These are phyloP conservation scores for Penicillium vulpinum DNA, from an alignment of 2,329 filamentous ascomycete species.

Conservation along the genomic window DNA sequence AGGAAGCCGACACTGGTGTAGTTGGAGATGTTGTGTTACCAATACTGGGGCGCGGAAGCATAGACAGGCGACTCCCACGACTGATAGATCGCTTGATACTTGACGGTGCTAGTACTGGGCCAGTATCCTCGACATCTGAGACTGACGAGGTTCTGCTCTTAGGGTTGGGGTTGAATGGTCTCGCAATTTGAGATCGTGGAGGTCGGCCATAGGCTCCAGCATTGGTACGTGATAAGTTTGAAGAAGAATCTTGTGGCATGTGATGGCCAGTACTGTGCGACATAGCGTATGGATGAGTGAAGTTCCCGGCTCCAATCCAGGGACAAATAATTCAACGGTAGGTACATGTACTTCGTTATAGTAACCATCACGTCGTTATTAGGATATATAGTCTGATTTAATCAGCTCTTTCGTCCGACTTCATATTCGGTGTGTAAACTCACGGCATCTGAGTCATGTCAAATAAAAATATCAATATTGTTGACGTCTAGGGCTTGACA, in stretches of 20 bases:
- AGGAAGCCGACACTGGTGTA: conserved; percentile 17
- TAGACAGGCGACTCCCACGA: conserved; percentile 28
- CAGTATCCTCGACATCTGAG: conserved; percentile 30
- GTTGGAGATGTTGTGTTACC: conserved; percentile 19
- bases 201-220: conserved; percentile 20
- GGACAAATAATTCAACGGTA: conserved; percentile 26
- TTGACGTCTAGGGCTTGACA: background rate
- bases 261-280: conserved; percentile 35
- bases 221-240: conserved; percentile 24
- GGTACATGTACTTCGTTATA: conserved; percentile 22
- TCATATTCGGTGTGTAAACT: background rate
- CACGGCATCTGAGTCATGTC: conserved; percentile 4
- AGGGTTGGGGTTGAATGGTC: conserved; percentile 21
- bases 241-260: conserved; percentile 31
- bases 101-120: conserved; percentile 19
- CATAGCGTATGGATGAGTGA: conserved; percentile 36
- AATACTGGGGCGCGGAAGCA: conserved; percentile 32
- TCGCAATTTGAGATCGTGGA: conserved; percentile 30
- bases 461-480: conserved; percentile 2
- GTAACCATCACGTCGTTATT: conserved; percentile 35
- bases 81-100: conserved; percentile 22
- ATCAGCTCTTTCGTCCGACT: background rate
- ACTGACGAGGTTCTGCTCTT: conserved; percentile 29
- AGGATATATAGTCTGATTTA: background rate
- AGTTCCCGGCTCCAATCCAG: conserved; percentile 30